These are phyloP conservation scores for Epichloe aotearoae DNA, from an alignment of 2,329 filamentous ascomycete genomes.

Conservation along the genomic window DNA sequence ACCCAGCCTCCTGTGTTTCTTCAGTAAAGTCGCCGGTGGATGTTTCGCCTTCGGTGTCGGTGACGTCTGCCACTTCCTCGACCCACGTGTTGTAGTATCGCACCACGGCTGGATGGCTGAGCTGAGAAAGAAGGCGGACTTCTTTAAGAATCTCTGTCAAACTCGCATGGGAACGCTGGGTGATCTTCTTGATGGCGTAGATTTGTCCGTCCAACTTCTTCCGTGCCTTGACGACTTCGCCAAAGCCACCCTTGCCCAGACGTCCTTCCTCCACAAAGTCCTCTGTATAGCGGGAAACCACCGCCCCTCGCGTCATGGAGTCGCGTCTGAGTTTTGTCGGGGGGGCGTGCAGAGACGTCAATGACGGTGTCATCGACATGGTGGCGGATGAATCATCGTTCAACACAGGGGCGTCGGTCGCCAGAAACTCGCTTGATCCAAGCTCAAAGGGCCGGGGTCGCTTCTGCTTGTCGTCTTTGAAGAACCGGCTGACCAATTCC, in stretches of 20 bases:
- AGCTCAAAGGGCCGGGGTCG: conserved; percentile 69
- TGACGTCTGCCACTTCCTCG: conserved; percentile 50
- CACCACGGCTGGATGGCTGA: conserved; percentile 78
- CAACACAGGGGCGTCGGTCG: conserved; percentile 49
- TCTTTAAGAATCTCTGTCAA: conserved; percentile 74
- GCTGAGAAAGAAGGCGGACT: conserved; percentile 76
- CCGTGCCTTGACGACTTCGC: conserved; percentile 87
- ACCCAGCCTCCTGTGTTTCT: conserved; percentile 23
- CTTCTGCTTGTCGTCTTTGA: conserved; percentile 72
- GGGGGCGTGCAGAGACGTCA: conserved; percentile 27
- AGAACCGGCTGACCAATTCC: conserved; percentile 72
- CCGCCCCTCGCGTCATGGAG: conserved; percentile 38
- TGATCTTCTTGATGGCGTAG: conserved; percentile 96
- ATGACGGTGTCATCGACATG: conserved; percentile 29
- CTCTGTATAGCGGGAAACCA: conserved; percentile 64
- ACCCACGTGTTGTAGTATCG: conserved; percentile 95
- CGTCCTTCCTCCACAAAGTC: conserved; percentile 87
- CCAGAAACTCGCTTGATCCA: conserved; percentile 51
- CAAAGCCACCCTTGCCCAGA: conserved; percentile 87
- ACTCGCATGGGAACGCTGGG: conserved; percentile 62
- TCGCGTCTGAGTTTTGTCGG: conserved; percentile 45
- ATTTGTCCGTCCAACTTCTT: conserved; percentile 89
- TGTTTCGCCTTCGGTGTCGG: conserved; percentile 44
- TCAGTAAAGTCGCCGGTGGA: conserved; percentile 35
- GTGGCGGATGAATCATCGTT: conserved; percentile 29